These are phyloP conservation scores for Cytospora paraplurivora DNA, from an alignment of 2,329 filamentous ascomycete species.

Conservation along the genomic window DNA sequence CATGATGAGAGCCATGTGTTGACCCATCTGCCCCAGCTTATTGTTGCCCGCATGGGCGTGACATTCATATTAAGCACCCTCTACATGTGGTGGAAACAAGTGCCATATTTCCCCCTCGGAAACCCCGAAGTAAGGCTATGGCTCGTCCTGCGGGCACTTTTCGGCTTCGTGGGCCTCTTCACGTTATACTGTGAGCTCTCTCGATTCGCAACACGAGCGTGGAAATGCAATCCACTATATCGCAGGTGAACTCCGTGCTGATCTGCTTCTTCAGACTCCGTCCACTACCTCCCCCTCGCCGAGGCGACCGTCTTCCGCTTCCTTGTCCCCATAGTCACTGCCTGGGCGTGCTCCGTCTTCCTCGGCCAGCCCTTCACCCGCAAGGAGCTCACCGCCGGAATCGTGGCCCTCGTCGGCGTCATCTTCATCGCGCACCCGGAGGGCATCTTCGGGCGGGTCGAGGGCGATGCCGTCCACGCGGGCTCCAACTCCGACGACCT, in stretches of 20 bases:
- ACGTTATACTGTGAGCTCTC: conserved; percentile 28
- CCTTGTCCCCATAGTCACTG: conserved; percentile 71
- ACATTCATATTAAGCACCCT: conserved; percentile 19
- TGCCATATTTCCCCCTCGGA: conserved; percentile 26
- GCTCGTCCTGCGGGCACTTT: conserved; percentile 26
- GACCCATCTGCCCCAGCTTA: conserved; percentile 5
- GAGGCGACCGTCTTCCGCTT: conserved; percentile 83
- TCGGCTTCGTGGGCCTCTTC: conserved; percentile 27
- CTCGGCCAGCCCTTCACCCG: conserved; percentile 69
- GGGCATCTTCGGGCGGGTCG: conserved; percentile 51
- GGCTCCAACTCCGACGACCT: conserved; percentile 33
- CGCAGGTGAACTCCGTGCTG: neutral
- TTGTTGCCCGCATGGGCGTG: conserved; percentile 25
- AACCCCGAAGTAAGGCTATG: conserved; percentile 22
- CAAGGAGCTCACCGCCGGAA: conserved; percentile 67
- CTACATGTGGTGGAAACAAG: conserved; percentile 26
- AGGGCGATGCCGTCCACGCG: conserved; percentile 24
- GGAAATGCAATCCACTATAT: too few species aligned
- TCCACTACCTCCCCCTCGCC: conserved; percentile 71
- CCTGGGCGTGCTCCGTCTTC: conserved; percentile 64
- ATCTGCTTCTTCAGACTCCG: conserved; percentile 40
- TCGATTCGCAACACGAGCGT: too few species aligned
- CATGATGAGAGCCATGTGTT: neutral
- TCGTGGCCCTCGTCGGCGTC: conserved; percentile 72
- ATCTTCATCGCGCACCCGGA: conserved; percentile 73